Evolutionary conservation across 2,329 filamentous ascomycete genomes (phyloP).

Genomic region (Beauveria sp.): DNA sequence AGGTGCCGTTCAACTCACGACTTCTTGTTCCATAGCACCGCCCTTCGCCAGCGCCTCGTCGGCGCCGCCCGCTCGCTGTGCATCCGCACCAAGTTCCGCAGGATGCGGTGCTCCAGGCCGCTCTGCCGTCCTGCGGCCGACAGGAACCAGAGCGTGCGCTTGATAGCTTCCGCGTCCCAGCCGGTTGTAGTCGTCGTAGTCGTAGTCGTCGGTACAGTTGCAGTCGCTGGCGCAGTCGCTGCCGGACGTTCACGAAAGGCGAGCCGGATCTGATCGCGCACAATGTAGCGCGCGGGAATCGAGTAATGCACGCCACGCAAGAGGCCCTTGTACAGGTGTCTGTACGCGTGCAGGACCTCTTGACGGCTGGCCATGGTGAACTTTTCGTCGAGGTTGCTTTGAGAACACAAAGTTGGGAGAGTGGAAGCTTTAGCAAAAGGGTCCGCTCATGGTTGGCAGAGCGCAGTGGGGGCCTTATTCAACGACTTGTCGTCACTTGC

Average conservation of each 20-base stretch:
- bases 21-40: slow-evolving; percentile 16
- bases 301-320: slow-evolving; percentile 68
- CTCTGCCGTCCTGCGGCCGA: slow-evolving; percentile 52
- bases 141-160: slow-evolving; percentile 64
- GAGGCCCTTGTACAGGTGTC: slow-evolving; percentile 57
- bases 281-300: slow-evolving; percentile 56
- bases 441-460: neutral
- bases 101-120: slow-evolving; percentile 63
- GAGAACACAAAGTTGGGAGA: neutral
- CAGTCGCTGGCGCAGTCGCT: neutral
- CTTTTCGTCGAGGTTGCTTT: neutral
- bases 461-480: neutral
- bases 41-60: slow-evolving; percentile 16
- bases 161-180: slow-evolving; percentile 40
- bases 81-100: slow-evolving; percentile 56
- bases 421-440: neutral
- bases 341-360: slow-evolving; percentile 58
- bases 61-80: slow-evolving; percentile 15
- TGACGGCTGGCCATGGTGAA: slow-evolving; percentile 9
- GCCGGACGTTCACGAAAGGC: slow-evolving; percentile 44
- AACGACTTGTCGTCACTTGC: no score
- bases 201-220: neutral
- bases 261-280: slow-evolving; percentile 50
- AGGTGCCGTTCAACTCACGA: slow-evolving; percentile 16
- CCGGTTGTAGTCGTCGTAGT: slow-evolving; percentile 6